Conservation (phyloP, 2,329 filamentous ascomycete genomes). For the Fusarium coffeatum region DNA sequence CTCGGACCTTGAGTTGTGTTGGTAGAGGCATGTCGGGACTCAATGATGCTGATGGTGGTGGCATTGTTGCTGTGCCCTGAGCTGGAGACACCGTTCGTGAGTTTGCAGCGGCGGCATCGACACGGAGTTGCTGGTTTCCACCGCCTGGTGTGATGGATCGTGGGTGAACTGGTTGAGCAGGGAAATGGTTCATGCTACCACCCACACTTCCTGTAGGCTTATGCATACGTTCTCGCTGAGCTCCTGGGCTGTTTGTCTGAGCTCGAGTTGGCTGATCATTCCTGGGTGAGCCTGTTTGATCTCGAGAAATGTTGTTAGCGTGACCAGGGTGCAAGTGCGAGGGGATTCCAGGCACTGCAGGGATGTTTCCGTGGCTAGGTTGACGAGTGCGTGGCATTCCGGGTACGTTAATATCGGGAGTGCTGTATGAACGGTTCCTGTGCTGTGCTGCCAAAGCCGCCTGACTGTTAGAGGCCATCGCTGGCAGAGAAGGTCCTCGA, state of each 20-base stretch:
- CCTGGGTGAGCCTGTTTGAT: constrained; percentile 83
- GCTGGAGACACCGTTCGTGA: constrained; percentile 61
- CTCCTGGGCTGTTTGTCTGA: constrained; percentile 77
- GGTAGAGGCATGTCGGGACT: constrained; percentile 66
- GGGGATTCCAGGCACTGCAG: constrained; percentile 81
- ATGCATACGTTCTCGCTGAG: constrained; percentile 70
- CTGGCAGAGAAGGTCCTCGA: constrained; percentile 83
- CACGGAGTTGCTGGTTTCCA: constrained; percentile 52
- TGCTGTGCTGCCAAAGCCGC: constrained; percentile 69
- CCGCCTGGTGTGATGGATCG: constrained; percentile 60
- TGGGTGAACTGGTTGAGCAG: constrained; percentile 64
- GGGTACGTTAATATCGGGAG: constrained; percentile 87
- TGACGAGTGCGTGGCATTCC: constrained; percentile 68
- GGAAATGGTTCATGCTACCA: constrained; percentile 67
- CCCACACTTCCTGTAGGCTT: constrained; percentile 62
- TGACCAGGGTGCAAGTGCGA: constrained; percentile 72
- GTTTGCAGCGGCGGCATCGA: constrained; percentile 54
- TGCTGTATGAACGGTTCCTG: constrained; percentile 90
- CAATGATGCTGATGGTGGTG: constrained; percentile 44
- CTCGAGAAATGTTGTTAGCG: constrained; percentile 76
- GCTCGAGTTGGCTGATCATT: constrained; percentile 74
- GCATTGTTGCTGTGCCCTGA: constrained; percentile 51
- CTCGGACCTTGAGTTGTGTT: constrained; percentile 93
- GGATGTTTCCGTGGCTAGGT: constrained; percentile 67
- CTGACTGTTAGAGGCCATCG: constrained; percentile 70